Percentiles rank a stretch among this genome's conserved stretches.
These are phyloP conservation scores for Senna siamea DNA, from an alignment of 306 rosid genomes.

Conservation along the genomic window DNA sequence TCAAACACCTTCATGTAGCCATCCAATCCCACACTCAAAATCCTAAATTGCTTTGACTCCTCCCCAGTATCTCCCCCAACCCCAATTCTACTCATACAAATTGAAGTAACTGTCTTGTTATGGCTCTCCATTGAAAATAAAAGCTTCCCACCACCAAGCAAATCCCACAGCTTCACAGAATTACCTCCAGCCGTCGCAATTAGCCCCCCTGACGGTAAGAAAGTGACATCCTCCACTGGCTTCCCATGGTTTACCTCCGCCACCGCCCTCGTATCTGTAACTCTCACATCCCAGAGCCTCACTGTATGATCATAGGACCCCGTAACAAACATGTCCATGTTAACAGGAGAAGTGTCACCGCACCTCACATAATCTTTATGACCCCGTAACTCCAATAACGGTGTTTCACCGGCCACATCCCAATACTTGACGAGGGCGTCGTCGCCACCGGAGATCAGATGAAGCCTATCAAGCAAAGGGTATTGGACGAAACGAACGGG, in stretches of 20 bases:
- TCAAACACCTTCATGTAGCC: conserved; percentile 95
- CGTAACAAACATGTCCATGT: conserved; percentile 59
- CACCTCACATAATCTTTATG: conserved; percentile 87
- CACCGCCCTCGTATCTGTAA: conserved; percentile 47
- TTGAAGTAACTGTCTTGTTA: conserved; percentile 82
- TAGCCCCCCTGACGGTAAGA: conserved; percentile 75
- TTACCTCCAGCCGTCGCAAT: conserved; percentile 87
- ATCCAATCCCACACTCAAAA: conserved; percentile 88
- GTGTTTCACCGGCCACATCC: conserved; percentile 68
- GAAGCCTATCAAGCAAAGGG: conserved; percentile 74
- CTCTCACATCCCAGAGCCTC: conserved; percentile 86
- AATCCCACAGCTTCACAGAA: conserved; percentile 87
- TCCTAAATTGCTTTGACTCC: conserved; percentile 62
- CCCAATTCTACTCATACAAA: conserved; percentile 64
- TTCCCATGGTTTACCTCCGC: conserved; percentile 70
- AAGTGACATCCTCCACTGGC: conserved; percentile 81
- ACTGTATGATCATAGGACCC: conserved; percentile 93
- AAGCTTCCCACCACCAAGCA: conserved; percentile 86
- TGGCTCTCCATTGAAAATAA: conserved; percentile 85
- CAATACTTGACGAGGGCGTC: conserved; percentile 80
- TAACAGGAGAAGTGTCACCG: conserved; percentile 84
- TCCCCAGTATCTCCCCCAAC: conserved; percentile 33
- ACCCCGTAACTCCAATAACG: conserved; percentile 51
- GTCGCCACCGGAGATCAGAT: conserved; percentile 84
- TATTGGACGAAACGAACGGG: conserved; percentile 77